Base-by-base conservation (phyloP, 2,329 filamentous ascomycete genomes). In the Colletotrichum sp. region DNA sequence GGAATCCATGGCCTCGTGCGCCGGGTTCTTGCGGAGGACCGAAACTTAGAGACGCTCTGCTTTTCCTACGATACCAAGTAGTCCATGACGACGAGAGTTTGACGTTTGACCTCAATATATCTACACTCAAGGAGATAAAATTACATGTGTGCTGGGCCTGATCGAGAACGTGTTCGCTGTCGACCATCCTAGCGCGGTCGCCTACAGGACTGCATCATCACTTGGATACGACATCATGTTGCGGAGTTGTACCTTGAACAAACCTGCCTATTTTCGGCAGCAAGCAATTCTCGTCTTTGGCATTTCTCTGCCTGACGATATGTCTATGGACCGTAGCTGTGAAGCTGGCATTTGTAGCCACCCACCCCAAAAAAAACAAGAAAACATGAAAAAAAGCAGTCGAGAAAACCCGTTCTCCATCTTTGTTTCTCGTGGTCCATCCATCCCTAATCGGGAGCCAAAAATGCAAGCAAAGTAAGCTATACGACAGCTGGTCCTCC, bases 301-400 rank as follows among this genome's bases (percentile, higher is more conserved):
- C 62, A 21, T 28, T 15, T 9, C n/a, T 39, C 63, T 66, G 39
- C 36, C 28, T 63, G 59, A 28, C 21, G 39, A 49, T n/a, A 15
- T 49, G 21, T 66, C 63, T 71, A 55, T 71, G 59, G 30, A 65
- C 59, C 57, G 57, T 71, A 65, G 59, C 69, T 60, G 69, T 52
- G 59, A 71, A 71, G 69, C 69, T 63, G 36, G 49, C 26, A 55
- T 69, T 71, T 71, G 69, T 71, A 55, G 63, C 69, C 59, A n/a
- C 15, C 36, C 44, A 13, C 59, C 52, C 59, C n/a, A n/a, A 36
- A 64, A 18, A 12, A 36, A 65, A 65, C 44, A 44, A 65, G 62
- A 21, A 65, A 65, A 16, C 55, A 28, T 59, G 34, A 39, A 36
- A 65, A 64, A n/a, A 44, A 24, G 8, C 13, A 28, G 15, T 34